Evolutionary conservation across 179 eudicot genomes (phyloP), one percentile per base, ranked within the genome.

Genomic region (Carnegiea gigantea): DNA sequence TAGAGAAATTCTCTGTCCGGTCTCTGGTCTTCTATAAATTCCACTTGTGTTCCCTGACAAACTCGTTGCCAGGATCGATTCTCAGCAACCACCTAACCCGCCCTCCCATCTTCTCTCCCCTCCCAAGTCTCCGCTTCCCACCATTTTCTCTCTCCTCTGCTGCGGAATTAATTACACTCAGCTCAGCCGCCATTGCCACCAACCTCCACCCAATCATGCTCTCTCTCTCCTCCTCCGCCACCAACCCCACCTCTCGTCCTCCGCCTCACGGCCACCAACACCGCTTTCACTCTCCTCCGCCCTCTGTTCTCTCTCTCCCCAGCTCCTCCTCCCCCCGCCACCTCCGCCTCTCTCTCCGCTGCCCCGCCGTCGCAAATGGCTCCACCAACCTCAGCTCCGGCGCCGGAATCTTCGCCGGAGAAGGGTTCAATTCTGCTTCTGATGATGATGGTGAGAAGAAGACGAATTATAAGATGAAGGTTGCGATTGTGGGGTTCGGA

Each of bases 401-500:
- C 30, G 26, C 40, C 18, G 18, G 38, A 2, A 3, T 67, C 14
- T 28, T 51, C 30, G 17, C 18, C 43, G 70, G 70, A 13, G 64
- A 74, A 1, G 60, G 6, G 3, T 15, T 9, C 9, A 8, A 13
- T 14, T 28, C 48, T 13, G 1, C 40, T 6, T 57, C 62, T n/a
- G 28, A 76, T 8, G 3, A 28, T 53, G 46, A 28, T 28, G 30
- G 30, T 24, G 9, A 77, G 5, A 18, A 57, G 30, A 46, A 53
- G 1, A 12, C 1, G 17, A 24, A 13, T 33, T n/a, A 30, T 38
- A 87, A 87, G 83, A 84, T 87, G 1, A 87, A 85, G 73, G 81
- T 87, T 49, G 89, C 77, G 1, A 80, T 88, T 1, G 68, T 88
- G 20, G 90, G 90, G 79, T 88, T 88, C 30, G 90, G 90, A 0